These are phyloP conservation scores for Thielaviopsis ethacetica DNA, from an alignment of 2,329 filamentous ascomycete genomes.

Conservation along the genomic window DNA sequence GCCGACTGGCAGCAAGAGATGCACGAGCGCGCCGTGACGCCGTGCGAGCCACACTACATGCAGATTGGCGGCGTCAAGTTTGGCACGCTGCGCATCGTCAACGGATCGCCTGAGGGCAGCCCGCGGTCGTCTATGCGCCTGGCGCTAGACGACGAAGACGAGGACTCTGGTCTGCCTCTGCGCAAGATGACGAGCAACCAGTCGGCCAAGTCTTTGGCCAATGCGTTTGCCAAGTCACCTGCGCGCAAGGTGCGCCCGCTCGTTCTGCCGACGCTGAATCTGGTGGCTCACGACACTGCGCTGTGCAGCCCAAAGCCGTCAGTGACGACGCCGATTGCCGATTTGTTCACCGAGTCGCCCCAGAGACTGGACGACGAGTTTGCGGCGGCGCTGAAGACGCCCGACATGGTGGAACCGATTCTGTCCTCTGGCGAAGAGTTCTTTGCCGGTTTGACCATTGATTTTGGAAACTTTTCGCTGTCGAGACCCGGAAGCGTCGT, in stretches of 20 bases:
- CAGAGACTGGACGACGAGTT: not conserved
- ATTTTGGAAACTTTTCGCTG: constrained; percentile 21
- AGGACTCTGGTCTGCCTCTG: not conserved
- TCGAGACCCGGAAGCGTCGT: constrained; percentile 8
- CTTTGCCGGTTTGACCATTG: constrained; percentile 5
- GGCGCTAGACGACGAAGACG: constrained; percentile 13
- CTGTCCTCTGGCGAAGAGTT: not conserved
- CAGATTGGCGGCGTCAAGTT: constrained; percentile 47
- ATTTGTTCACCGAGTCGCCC: not conserved
- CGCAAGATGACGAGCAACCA: not conserved
- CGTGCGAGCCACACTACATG: constrained; percentile 39
- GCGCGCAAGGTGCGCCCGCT: constrained; percentile 8
- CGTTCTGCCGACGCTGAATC: constrained; percentile 1
- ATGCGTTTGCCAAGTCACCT: not conserved
- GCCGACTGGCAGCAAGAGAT: constrained; percentile 12
- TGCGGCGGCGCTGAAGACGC: not conserved
- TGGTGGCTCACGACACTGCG: not conserved
- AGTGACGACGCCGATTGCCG: constrained; percentile 3
- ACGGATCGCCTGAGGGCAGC: constrained; percentile 37
- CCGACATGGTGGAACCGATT: not conserved
- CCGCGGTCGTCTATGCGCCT: constrained; percentile 15
- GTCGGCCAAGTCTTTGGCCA: not conserved
- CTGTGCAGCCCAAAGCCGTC: not conserved
- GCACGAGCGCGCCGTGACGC: constrained; percentile 19
- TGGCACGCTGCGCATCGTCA: constrained; percentile 45